Base-by-base conservation (phyloP, 73 alveolate species). In the Diophrys sp. region DNA sequence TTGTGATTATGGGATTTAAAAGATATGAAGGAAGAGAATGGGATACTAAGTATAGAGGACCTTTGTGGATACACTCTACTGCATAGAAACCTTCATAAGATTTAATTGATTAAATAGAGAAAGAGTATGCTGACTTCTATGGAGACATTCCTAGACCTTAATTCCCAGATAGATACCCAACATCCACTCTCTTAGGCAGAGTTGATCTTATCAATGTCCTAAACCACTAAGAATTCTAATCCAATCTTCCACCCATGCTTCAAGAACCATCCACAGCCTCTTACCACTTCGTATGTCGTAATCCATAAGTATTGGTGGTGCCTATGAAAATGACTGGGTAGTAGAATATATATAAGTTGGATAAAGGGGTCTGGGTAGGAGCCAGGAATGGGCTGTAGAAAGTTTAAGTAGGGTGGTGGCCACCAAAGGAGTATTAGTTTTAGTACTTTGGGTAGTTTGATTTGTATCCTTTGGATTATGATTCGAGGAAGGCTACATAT, bases 51-150 rank as follows among this genome's bases (percentile, higher is more conserved):
- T 87, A 34, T 73, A 76, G 90, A 78, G 97, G 97, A 14, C 95
- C 95, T 1, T 83, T 90, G n/a, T 90, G 94, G 90, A 90, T 93
- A 31, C 97, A 93, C 53, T 93, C 98, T 28, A 88, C 96, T 0
- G 79, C 95, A 23, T 70, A 81, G 70, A 76, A 79, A 33, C 97
- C 97, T 0, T 73, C 85, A 0, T 70, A 79, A 77, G 91, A 82
- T 55, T 73, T 54, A 14, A 91, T 90, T 18, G 89, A 83, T 31
- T 74, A 67, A 5, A 73, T 93, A 0, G 97, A 87, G 72, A 71
- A 33, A 27, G 30, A 78, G 66, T 93, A 91, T 57, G 68, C 77
- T 31, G 57, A 82, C 33, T 67, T 87, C 29, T 93, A 91, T 75
- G 31, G 31, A 24, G 29, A 77, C 14, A 79, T 54, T 1, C 82